Evolutionary conservation across 2,329 filamentous ascomycete genomes (phyloP).

Genomic region (Aureobasidium namibiae): DNA sequence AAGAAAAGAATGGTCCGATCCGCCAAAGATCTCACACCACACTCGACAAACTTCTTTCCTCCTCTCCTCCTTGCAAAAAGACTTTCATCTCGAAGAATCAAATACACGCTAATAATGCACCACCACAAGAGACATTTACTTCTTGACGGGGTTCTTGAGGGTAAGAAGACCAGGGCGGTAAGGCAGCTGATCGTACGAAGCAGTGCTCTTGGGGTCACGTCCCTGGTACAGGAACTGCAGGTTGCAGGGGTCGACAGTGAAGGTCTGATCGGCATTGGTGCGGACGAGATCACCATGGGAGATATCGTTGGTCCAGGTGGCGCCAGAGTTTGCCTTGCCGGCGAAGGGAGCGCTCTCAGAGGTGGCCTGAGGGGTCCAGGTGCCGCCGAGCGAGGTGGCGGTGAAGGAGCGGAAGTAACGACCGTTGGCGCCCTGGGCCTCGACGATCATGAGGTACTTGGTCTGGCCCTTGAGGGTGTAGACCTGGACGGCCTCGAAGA

Average conservation of each 20-base stretch:
- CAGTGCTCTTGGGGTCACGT: constrained; percentile 30
- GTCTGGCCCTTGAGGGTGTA: constrained; percentile 50
- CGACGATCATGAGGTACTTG: constrained; percentile 61
- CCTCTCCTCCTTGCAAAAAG: too few relatives aligned
- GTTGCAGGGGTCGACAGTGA: constrained; percentile 56
- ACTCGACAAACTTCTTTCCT: not conserved
- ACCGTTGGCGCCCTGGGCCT: constrained; percentile 49
- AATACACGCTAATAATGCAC: not conserved
- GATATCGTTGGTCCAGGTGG: constrained; percentile 59
- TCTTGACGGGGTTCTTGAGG: constrained; percentile 21
- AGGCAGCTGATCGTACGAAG: constrained; percentile 44
- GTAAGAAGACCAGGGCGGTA: constrained; percentile 51
- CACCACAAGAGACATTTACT: not conserved
- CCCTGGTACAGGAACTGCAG: constrained; percentile 59
- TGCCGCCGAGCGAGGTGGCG: constrained; percentile 46
- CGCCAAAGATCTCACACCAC: not conserved
- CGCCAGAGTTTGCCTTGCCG: constrained; percentile 58
- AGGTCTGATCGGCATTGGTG: constrained; percentile 51
- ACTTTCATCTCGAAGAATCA: too few relatives aligned
- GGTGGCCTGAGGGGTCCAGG: constrained; percentile 51
- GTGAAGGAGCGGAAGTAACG: constrained; percentile 62
- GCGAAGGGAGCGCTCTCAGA: constrained; percentile 54
- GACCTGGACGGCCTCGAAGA: constrained; percentile 61
- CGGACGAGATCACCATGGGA: constrained; percentile 57
- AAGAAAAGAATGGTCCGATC: not conserved